A percentile compares a stretch with the other conserved stretches of the same genome.
Conservation (phyloP, 179 eudicot genomes). For the Nepenthes alata region DNA sequence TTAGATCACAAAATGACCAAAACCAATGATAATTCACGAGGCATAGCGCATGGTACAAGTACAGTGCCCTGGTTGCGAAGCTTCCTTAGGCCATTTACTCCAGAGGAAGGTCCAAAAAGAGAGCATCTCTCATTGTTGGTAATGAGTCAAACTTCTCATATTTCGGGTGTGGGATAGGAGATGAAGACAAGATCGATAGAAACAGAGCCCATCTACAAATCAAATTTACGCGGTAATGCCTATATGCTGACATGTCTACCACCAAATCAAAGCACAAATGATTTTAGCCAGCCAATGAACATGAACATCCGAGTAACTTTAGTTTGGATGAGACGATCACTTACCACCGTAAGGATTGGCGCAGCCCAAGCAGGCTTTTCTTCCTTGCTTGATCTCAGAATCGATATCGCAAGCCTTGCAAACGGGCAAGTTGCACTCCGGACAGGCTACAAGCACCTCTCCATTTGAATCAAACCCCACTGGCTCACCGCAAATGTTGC, state of each 20-base stretch:
- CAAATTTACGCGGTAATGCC: neutral
- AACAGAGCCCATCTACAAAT: neutral
- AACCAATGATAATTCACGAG: neutral
- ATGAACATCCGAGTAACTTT: too few relatives aligned
- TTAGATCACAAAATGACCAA: neutral
- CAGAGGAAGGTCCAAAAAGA: too few relatives aligned
- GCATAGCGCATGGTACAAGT: neutral
- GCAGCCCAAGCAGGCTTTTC: slow-evolving; percentile 55
- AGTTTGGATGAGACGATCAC: neutral
- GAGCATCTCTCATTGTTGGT: too few relatives aligned
- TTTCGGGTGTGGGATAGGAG: too few relatives aligned
- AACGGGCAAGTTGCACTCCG: slow-evolving; percentile 65
- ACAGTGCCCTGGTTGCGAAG: too few relatives aligned
- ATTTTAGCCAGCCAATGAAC: too few relatives aligned
- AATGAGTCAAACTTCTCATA: too few relatives aligned
- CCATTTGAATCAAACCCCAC: slow-evolving; percentile 55
- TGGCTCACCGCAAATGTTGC: slow-evolving; percentile 75
- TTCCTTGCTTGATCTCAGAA: slow-evolving; percentile 65
- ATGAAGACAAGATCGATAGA: too few relatives aligned
- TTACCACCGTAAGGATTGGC: slow-evolving; percentile 50
- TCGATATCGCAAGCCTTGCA: slow-evolving; percentile 61
- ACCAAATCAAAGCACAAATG: neutral
- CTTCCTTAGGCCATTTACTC: too few relatives aligned
- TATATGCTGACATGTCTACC: neutral
- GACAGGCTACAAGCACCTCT: slow-evolving; percentile 69